These are phyloP conservation scores for Emydomyces testavorans DNA, from an alignment of 2,329 filamentous ascomycete species.

Conservation along the genomic window DNA sequence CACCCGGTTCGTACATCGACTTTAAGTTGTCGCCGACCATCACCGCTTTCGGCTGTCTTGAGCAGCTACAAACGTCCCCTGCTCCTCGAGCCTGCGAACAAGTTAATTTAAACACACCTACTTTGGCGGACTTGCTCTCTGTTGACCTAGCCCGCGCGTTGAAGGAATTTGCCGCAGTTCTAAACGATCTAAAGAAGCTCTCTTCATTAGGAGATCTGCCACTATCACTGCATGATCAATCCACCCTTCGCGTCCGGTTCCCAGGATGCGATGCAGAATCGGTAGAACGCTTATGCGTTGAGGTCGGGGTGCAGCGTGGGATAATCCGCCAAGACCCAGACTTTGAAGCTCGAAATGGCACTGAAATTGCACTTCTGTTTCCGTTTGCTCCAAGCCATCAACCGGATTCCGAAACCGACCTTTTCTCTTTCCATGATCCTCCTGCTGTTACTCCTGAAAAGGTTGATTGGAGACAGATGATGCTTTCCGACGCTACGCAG, in stretches of 20 bases:
- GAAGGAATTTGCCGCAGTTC: slow-evolving; percentile 66
- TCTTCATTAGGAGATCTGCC: slow-evolving; percentile 72
- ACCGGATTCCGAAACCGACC: slow-evolving; percentile 33
- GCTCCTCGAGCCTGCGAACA: slow-evolving; percentile 26
- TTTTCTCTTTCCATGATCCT: slow-evolving; percentile 35
- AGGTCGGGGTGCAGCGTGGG: slow-evolving; percentile 73
- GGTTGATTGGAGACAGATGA: slow-evolving; percentile 49
- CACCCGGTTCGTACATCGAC: slow-evolving; percentile 72
- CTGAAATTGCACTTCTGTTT: slow-evolving; percentile 66
- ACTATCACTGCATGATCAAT: slow-evolving; percentile 56
- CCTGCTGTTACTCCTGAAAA: slow-evolving; percentile 28
- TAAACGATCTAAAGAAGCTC: slow-evolving; percentile 70
- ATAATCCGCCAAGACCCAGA: slow-evolving; percentile 66
- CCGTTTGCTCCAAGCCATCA: slow-evolving; percentile 64
- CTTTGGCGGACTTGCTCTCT: slow-evolving; percentile 72
- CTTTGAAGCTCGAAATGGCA: slow-evolving; percentile 57
- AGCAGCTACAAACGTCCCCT: slow-evolving; percentile 27
- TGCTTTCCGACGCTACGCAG: slow-evolving; percentile 32
- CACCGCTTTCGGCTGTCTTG: slow-evolving; percentile 68
- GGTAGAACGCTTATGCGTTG: slow-evolving; percentile 72
- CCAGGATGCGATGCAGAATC: slow-evolving; percentile 77
- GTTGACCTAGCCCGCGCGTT: slow-evolving; percentile 78
- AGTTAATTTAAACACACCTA: slow-evolving; percentile 65
- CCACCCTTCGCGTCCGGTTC: slow-evolving; percentile 69
- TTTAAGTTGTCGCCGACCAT: slow-evolving; percentile 82